These are phyloP conservation scores for Ascosphaera apis DNA, from an alignment of 2,329 filamentous ascomycete species.

Conservation along the genomic window DNA sequence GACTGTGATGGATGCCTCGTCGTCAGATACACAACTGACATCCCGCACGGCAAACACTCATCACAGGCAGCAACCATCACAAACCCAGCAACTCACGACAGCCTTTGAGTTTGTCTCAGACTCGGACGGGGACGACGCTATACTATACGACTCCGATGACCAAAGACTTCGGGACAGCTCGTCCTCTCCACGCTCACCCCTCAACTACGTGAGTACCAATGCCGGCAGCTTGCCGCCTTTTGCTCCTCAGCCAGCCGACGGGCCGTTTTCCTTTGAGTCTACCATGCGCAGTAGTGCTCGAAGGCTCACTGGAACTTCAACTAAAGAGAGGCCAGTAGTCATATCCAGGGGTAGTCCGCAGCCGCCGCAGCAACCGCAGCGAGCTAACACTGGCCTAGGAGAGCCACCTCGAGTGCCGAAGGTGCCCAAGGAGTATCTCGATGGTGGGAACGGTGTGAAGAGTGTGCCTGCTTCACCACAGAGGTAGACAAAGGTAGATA, in stretches of 20 bases:
- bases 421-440: constrained; percentile 24
- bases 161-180: constrained; percentile 19
- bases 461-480: constrained; percentile 1
- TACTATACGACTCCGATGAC: constrained; percentile 66
- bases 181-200: constrained; percentile 7
- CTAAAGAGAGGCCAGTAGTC: constrained; percentile 19
- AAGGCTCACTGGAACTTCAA: constrained; percentile 22
- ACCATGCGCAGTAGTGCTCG: constrained; percentile 25
- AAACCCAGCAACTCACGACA: constrained; percentile 31
- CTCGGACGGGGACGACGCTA: constrained; percentile 61
- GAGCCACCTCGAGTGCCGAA: constrained; percentile 20
- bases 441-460: constrained; percentile 13
- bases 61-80: constrained; percentile 14
- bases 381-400: constrained; percentile 12
- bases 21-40: constrained; percentile 7
- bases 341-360: constrained; percentile 21
- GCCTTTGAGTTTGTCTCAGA: constrained; percentile 35
- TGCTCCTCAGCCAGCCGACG: constrained; percentile 15
- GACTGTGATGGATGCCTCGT: constrained; percentile 12
- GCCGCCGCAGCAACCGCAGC: constrained; percentile 19
- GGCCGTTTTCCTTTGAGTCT: constrained; percentile 21
- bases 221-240: constrained; percentile 6
- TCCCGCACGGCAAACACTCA: constrained; percentile 5
- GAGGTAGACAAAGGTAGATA: too few relatives aligned
- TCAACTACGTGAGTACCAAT: too few relatives aligned